Percentiles rank a stretch among this genome's conserved stretches.
Conservation (phyloP, 1,284 basidiomycete species). For the Puccinia coronata region DNA sequence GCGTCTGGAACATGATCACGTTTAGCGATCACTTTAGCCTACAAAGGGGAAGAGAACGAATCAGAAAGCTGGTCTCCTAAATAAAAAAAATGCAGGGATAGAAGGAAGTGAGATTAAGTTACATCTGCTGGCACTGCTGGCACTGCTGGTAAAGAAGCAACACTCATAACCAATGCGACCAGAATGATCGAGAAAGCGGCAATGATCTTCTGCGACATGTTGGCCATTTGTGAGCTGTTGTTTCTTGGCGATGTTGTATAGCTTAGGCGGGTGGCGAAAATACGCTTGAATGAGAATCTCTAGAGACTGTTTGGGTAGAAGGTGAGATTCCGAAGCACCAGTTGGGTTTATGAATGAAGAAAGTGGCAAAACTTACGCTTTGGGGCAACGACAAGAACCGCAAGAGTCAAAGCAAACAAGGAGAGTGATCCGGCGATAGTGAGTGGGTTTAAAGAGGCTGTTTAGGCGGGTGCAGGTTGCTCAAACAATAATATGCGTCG, state of each 20-base stretch:
- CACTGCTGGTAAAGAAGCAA: neutral
- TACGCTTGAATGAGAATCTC: neutral
- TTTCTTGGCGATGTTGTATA: neutral
- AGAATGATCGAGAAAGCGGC: neutral
- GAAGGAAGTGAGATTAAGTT: too few relatives aligned
- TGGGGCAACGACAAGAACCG: neutral
- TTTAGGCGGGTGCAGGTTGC: neutral
- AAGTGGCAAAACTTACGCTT: too few relatives aligned
- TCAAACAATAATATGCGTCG: neutral
- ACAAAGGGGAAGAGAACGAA: neutral
- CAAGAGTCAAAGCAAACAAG: neutral
- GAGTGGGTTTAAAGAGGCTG: neutral
- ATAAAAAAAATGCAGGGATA: too few relatives aligned
- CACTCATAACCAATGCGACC: neutral
- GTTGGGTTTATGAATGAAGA: neutral
- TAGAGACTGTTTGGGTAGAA: neutral
- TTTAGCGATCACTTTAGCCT: neutral
- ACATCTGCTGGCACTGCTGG: neutral
- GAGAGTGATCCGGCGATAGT: neutral
- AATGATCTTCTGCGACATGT: neutral
- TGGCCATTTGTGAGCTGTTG: neutral
- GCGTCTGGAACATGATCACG: neutral
- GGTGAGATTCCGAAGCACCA: neutral
- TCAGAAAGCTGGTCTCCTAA: neutral
- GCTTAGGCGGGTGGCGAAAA: too few relatives aligned